Conservation (phyloP, 2,329 filamentous ascomycete genomes). For the Chaetomium strumarium region DNA sequence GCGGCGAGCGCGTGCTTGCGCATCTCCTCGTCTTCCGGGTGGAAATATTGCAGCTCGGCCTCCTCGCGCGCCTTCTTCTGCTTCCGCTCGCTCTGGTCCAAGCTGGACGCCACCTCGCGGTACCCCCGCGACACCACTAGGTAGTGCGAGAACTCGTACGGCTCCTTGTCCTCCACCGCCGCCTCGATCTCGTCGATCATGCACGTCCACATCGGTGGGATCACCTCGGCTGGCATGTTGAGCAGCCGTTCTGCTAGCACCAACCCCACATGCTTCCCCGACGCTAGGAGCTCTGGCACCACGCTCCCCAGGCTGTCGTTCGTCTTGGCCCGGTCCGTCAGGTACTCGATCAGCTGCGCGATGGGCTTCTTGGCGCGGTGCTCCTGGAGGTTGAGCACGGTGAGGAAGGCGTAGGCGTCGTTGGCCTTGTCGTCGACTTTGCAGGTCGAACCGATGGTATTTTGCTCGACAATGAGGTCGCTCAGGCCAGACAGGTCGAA, state of each 20-base stretch:
- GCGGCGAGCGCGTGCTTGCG: slow-evolving; percentile 66
- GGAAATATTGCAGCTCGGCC: slow-evolving; percentile 76
- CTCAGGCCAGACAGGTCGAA: slow-evolving; percentile 84
- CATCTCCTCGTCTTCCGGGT: slow-evolving; percentile 89
- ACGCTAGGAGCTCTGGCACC: slow-evolving; percentile 53
- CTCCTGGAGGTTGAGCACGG: slow-evolving; percentile 74
- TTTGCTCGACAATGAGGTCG: slow-evolving; percentile 81
- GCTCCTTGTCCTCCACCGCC: slow-evolving; percentile 83
- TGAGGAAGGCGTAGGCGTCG: slow-evolving; percentile 89
- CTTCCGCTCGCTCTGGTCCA: slow-evolving; percentile 66
- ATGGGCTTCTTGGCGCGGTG: slow-evolving; percentile 72
- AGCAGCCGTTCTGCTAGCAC: slow-evolving; percentile 90
- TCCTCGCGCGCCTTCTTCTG: slow-evolving; percentile 57
- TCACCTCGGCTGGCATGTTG: slow-evolving; percentile 91
- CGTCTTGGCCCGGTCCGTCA: slow-evolving; percentile 51
- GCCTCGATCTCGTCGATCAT: slow-evolving; percentile 84
- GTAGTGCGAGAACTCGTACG: slow-evolving; percentile 90
- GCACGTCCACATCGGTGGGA: slow-evolving; percentile 93
- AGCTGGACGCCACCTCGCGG: slow-evolving; percentile 72
- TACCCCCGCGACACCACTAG: slow-evolving; percentile 91
- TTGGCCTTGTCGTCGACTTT: slow-evolving; percentile 94
- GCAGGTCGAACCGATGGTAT: slow-evolving; percentile 84
- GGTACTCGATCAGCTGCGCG: slow-evolving; percentile 64
- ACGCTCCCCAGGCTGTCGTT: slow-evolving; percentile 50
- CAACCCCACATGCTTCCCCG: slow-evolving; percentile 61